Percentiles rank a stretch among this genome's conserved stretches.
These are phyloP conservation scores for Penicillium paneum DNA, from an alignment of 2,329 filamentous ascomycete genomes.

Conservation along the genomic window DNA sequence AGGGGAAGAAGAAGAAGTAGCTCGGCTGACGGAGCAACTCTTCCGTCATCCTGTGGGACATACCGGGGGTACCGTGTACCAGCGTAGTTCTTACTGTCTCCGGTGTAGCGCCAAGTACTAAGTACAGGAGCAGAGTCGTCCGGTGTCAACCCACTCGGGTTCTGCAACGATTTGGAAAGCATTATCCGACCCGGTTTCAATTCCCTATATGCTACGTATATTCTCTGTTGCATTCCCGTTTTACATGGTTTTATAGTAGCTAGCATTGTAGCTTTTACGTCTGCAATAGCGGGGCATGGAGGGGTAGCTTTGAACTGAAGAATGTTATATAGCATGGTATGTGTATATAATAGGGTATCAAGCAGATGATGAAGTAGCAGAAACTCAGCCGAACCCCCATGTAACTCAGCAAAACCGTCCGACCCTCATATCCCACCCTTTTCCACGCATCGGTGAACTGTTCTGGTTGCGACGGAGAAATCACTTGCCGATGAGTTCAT, in stretches of 20 bases:
- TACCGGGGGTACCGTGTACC: conserved; percentile 16
- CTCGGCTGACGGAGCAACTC: conserved; percentile 35
- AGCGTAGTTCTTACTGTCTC: conserved; percentile 9
- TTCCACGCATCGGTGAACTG: conserved; percentile 27
- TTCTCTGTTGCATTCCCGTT: not conserved
- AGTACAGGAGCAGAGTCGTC: conserved; percentile 39
- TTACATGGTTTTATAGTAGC: not conserved
- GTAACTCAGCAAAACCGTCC: conserved; percentile 1
- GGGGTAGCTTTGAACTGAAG: conserved; percentile 10
- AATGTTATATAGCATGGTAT: not conserved
- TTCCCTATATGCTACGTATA: not conserved
- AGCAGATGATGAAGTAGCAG: not conserved
- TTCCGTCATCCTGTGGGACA: conserved; percentile 35
- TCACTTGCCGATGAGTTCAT: conserved; percentile 19
- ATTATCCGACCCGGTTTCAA: conserved; percentile 17
- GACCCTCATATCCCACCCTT: not conserved
- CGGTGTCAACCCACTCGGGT: conserved; percentile 29
- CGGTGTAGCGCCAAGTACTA: conserved; percentile 23
- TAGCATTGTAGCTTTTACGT: conserved; percentile 2
- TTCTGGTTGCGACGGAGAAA: conserved; percentile 23
- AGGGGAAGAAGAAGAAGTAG: conserved; percentile 24
- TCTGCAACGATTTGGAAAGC: conserved; percentile 13
- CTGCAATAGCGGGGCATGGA: conserved; percentile 21
- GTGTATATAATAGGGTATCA: not conserved
- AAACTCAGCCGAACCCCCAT: not conserved